Base-by-base conservation (phyloP, 768 basidiomycete species). In the Boletus rex-veris region DNA sequence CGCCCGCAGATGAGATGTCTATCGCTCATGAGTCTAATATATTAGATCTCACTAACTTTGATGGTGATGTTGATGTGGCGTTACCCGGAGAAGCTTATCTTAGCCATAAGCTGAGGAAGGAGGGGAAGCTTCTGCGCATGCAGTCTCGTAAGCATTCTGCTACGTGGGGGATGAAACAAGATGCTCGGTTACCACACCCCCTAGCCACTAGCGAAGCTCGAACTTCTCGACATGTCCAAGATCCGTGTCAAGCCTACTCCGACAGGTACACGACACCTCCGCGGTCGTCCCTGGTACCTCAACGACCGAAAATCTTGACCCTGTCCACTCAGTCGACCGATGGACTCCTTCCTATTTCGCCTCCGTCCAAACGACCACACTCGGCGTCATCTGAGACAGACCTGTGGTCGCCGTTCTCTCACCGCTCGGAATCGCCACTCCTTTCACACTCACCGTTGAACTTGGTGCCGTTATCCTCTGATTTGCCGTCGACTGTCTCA, bases 11-110 rank as follows among this genome's bases (percentile, higher is more conserved):
- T 16, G 69, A 70, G 10, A 66, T 77, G 26, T 64, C 65, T 43
- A 61, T 71, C 3, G 70, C 73, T 4, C 76, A 77, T 51, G 77
- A 80, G 53, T 74, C 75, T 39, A 77, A 82, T 48, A 75, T 80
- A 1, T 69, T 86, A 5, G 86, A 90, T 58, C 70, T 86, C 54
- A 88, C 88, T 5, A 85, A 89, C 62, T 92, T 89, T 62, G 86
- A 90, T 55, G 88, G 88, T 24, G 89, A 92, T 57, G 74, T 84
- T 40, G 82, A 87, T 54, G 71, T 78, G 14, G 70, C 74, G 15
- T 67, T 81, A 18, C 82, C 81, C 2, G 84, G 80, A 8, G 88
- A 90, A 59, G 72, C 64, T 9, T 67, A 71, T 54, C 71, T 91
- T 24, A 83, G 77, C 48, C 65, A 71, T 28, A 70, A 68, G 30